These are phyloP conservation scores for Euphorbia peplus DNA, from an alignment of 345 rosid genomes.

Conservation along the genomic window DNA sequence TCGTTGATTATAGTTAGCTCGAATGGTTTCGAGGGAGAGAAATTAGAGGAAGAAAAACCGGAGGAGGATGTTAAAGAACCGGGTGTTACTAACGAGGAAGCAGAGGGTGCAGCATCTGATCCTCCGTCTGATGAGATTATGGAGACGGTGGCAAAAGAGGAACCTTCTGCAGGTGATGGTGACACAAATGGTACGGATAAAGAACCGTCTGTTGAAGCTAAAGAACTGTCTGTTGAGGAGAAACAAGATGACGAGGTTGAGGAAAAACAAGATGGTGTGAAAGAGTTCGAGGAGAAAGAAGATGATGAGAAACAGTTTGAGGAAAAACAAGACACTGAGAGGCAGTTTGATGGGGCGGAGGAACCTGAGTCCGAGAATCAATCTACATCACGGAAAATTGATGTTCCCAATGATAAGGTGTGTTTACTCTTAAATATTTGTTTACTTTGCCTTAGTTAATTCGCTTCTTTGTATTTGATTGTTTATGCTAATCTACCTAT, in stretches of 20 bases:
- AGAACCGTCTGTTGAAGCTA: not conserved
- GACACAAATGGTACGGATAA: constrained; percentile 18
- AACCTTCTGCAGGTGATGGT: constrained; percentile 17
- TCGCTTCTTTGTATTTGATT: not conserved
- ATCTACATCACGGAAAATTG: constrained; percentile 49
- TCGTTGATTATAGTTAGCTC: constrained; percentile 30
- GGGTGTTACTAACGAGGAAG: constrained; percentile 24
- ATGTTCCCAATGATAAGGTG: constrained; percentile 90
- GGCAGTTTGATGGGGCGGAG: constrained; percentile 12
- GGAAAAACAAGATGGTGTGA: constrained; percentile 23
- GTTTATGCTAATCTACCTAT: not conserved
- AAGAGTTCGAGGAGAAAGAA: constrained; percentile 26
- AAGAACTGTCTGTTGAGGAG: constrained; percentile 23
- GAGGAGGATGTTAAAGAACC: constrained; percentile 16
- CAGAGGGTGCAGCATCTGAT: constrained; percentile 26
- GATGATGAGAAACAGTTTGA: constrained; percentile 24
- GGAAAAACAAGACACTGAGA: constrained; percentile 29
- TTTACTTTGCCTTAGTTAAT: not conserved
- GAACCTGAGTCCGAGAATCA: constrained; percentile 31
- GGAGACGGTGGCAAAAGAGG: constrained; percentile 20
- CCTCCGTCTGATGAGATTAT: constrained; percentile 16
- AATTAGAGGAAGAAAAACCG: constrained; percentile 22
- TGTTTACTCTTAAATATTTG: not conserved
- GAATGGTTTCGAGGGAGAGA: constrained; percentile 40
- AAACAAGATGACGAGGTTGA: constrained; percentile 20